A percentile compares a stretch with the other conserved stretches of the same genome.
These are phyloP conservation scores for Tetrapisispora arboricola DNA, from an alignment of 805 yeast species.

Conservation along the genomic window DNA sequence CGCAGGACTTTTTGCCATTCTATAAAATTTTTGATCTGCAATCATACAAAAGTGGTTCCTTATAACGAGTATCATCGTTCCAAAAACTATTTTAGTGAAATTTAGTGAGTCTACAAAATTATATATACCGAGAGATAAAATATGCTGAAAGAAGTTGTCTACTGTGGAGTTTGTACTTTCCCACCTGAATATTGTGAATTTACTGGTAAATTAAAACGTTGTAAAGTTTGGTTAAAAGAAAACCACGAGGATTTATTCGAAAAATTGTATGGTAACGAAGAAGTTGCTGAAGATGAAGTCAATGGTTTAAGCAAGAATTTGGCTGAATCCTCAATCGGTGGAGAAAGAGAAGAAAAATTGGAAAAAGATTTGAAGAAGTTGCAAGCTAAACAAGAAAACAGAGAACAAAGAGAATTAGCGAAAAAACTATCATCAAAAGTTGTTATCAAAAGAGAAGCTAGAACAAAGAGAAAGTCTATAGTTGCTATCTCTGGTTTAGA, in stretches of 20 bases:
- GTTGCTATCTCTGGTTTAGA: constrained; percentile 82
- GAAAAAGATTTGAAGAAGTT: constrained; percentile 73
- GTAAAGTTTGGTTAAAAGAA: constrained; percentile 71
- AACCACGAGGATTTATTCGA: constrained; percentile 47
- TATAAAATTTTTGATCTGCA: too few relatives aligned
- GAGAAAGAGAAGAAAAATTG: constrained; percentile 74
- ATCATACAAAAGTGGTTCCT: too few relatives aligned
- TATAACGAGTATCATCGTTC: too few relatives aligned
- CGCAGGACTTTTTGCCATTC: too few relatives aligned
- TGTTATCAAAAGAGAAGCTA: constrained; percentile 72
- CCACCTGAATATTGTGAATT: constrained; percentile 94
- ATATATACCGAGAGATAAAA: neutral
- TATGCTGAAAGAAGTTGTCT: constrained; percentile 33
- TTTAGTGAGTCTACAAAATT: neutral
- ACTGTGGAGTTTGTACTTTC: constrained; percentile 71
- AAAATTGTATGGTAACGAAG: constrained; percentile 45
- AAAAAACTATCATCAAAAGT: constrained; percentile 75
- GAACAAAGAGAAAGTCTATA: constrained; percentile 82
- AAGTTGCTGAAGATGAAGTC: constrained; percentile 31
- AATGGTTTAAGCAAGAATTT: constrained; percentile 24
- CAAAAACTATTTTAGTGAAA: too few relatives aligned
- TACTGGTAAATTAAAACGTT: constrained; percentile 68
- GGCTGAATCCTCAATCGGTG: constrained; percentile 49
- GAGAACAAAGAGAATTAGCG: constrained; percentile 73
- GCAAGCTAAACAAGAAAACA: constrained; percentile 77